Evolutionary conservation across 208 protist genomes (phyloP), one percentile per base, ranked within the genome.

Genomic region (Leptomonas pyrrhocoris): DNA sequence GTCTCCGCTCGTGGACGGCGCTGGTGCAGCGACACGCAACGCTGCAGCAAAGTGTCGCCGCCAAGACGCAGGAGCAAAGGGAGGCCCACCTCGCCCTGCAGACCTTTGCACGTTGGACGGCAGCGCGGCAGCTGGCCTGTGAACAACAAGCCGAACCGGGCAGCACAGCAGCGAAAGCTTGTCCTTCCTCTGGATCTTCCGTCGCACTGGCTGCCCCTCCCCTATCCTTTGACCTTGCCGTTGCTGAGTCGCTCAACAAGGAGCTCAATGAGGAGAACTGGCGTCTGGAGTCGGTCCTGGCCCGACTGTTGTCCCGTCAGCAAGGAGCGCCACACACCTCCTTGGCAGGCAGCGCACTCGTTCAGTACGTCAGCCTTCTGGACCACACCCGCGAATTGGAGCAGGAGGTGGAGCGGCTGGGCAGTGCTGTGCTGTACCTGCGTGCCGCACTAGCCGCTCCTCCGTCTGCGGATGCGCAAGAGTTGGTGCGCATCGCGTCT

Each of bases 381-480:
- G 58, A 48, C 12, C 53, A 71, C 48, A 43, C 62, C 9, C 60
- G 48, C 2, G 74, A 56, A 16, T 48, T 85, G 45, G 80, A 89
- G 38, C 65, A 34, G 45, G 63, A 85, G 25, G 68, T 74, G 49
- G 73, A 85, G 46, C 59, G 57, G 2, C 60, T 89, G 28, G 83
- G 83, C 6, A 43, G 62, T 2, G 79, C 80, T 21, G 80, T 85
- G 48, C 65, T 89, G 21, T 73, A 57, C 21, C 68, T 89, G 50
- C 68, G 83, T 46, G 58, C 60, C 2, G 40, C 82, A 38, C 50
- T 85, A n/a, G 42, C 73, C 12, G 65, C 62, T 12, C 49, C 69
- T 28, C 3, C 31, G 27, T 67, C 60, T 45, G 5, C 8, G 53
- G 34, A 51, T 50, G 11, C 18, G 21, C 40, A 65, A 4, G 42